These are phyloP conservation scores for Entomortierella parvispora DNA, from an alignment of 192 early-diverging fungal genomes.

Conservation along the genomic window DNA sequence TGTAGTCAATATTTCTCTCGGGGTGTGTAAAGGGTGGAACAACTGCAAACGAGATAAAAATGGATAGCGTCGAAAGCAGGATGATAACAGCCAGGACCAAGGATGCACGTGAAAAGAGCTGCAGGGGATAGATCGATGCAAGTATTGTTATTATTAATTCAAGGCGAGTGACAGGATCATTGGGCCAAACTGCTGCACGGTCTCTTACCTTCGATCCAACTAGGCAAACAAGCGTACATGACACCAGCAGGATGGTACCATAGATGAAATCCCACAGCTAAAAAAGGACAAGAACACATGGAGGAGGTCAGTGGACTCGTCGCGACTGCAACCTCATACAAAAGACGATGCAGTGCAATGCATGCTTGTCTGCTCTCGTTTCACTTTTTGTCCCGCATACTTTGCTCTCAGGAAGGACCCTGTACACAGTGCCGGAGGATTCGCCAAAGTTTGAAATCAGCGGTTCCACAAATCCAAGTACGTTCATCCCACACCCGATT, in stretches of 20 bases:
- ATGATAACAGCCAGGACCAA: slow-evolving; percentile 65
- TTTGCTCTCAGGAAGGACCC: slow-evolving; percentile 64
- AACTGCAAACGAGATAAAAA: slow-evolving; percentile 69
- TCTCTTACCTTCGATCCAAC: slow-evolving; percentile 64
- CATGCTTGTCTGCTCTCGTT: neutral
- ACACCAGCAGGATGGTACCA: slow-evolving; percentile 61
- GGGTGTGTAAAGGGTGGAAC: slow-evolving; percentile 61
- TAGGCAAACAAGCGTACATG: slow-evolving; percentile 66
- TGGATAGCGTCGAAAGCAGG: slow-evolving; percentile 62
- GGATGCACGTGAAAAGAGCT: slow-evolving; percentile 68
- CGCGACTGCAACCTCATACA: neutral
- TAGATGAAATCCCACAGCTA: slow-evolving; percentile 64
- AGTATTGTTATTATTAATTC: neutral
- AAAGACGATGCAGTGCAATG: neutral
- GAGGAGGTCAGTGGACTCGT: neutral
- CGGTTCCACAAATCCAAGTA: slow-evolving; percentile 74
- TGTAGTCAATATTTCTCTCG: slow-evolving; percentile 65
- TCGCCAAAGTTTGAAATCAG: slow-evolving; percentile 71
- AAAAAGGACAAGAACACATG: neutral
- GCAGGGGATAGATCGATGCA: neutral
- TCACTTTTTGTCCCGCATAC: slow-evolving; percentile 1
- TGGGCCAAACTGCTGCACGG: neutral
- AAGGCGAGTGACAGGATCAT: neutral
- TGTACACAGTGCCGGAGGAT: slow-evolving; percentile 56
- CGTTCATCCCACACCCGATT: slow-evolving; percentile 69